A percentile compares a stretch with the other conserved stretches of the same genome.
Evolutionary conservation across 495 filamentous ascomycete genomes (phyloP).

Genomic region (Xylaria intraflava): DNA sequence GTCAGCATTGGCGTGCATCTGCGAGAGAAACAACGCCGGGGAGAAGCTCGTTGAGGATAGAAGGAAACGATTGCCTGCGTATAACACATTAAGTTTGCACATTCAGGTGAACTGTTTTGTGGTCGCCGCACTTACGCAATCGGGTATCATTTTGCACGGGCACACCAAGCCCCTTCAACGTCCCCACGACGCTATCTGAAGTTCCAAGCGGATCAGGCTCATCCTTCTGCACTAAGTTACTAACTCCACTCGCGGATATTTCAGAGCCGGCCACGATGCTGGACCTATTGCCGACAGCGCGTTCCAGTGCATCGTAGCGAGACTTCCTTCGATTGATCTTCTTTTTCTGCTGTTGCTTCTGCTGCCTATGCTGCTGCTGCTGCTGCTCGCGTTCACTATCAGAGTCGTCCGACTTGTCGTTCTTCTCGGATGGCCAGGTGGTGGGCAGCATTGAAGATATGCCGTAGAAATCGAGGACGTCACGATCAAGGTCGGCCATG

Average conservation of each 20-base stretch:
- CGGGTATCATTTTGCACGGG: constrained; percentile 78
- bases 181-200: constrained; percentile 73
- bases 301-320: constrained; percentile 76
- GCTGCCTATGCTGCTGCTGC: constrained; percentile 14
- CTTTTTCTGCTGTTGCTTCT: no score
- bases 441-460: constrained; percentile 70
- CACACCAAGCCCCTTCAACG: constrained; percentile 66
- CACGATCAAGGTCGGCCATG: constrained; percentile 60
- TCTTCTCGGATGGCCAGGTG: constrained; percentile 81
- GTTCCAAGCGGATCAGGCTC: constrained; percentile 85
- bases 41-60: constrained; percentile 94
- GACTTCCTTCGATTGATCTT: constrained; percentile 58
- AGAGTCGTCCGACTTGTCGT: constrained; percentile 57
- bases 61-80: constrained; percentile 80
- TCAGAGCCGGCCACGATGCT: constrained; percentile 63
- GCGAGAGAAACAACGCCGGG: constrained; percentile 81
- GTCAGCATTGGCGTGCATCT: constrained; percentile 78
- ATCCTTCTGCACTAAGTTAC: constrained; percentile 76
- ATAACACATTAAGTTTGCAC: not conserved
- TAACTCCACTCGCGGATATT: constrained; percentile 56
- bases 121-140: constrained; percentile 51
- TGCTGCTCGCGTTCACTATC: constrained; percentile 51
- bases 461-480: constrained; percentile 83
- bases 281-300: constrained; percentile 58
- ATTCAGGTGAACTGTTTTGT: not conserved